Percentiles rank a stretch among this genome's conserved stretches.
Conservation (phyloP, 805 yeast genomes). For the Hanseniaspora thailandica region DNA sequence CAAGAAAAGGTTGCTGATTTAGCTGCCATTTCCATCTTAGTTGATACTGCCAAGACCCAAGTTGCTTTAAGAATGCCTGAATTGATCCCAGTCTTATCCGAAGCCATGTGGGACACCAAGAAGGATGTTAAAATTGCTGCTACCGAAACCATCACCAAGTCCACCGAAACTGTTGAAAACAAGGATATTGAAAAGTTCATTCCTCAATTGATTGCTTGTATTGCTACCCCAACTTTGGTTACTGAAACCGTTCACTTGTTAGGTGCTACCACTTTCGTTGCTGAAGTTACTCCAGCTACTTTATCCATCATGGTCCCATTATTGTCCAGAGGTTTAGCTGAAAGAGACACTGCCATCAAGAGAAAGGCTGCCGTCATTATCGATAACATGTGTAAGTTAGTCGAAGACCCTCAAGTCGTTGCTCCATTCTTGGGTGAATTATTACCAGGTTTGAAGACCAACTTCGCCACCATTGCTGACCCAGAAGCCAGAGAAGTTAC, state of each 20-base stretch:
- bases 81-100: conserved; percentile 94
- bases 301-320: conserved; percentile 98
- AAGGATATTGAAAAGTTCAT: conserved; percentile 99
- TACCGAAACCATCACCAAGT: conserved; percentile 84
- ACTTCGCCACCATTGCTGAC: conserved; percentile 94
- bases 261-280: conserved; percentile 99
- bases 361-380: conserved; percentile 99
- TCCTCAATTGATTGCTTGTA: conserved; percentile 93
- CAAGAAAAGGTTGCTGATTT: conserved; percentile 90
- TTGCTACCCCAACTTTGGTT: conserved; percentile 91
- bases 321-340: conserved; percentile 98
- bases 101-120: conserved; percentile 99
- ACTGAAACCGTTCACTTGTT: conserved; percentile 97
- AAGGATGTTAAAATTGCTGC: conserved; percentile 96
- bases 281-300: conserved; percentile 99
- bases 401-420: conserved; percentile 99
- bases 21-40: conserved; percentile 73
- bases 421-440: conserved; percentile 96
- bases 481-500: conserved; percentile 99
- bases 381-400: conserved; percentile 99
- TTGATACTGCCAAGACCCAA: conserved; percentile 89
- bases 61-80: conserved; percentile 99
- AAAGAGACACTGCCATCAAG: conserved; percentile 98
- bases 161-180: conserved; percentile 96
- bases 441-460: conserved; percentile 90